A percentile compares a stretch with the other conserved stretches of the same genome.
These are phyloP conservation scores for Suhomyces ambrosiae DNA, from an alignment of 1,139 yeast genomes.

Conservation along the genomic window DNA sequence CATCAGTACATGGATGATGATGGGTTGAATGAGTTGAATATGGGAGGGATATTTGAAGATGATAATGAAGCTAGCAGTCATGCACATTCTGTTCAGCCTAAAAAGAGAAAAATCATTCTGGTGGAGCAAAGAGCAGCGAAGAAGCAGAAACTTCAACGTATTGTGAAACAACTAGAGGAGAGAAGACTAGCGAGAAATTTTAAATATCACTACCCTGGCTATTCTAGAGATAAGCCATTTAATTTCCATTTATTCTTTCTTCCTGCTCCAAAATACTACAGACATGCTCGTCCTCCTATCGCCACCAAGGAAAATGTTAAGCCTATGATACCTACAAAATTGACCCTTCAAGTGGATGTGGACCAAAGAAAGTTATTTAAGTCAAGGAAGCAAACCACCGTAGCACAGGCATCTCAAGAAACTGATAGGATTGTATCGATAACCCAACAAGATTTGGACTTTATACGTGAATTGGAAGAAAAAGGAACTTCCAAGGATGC, in stretches of 20 bases:
- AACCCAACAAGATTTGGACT: constrained; percentile 34
- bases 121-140: constrained; percentile 25
- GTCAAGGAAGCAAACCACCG: constrained; percentile 17
- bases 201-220: constrained; percentile 62
- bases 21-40: constrained; percentile 43
- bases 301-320: constrained; percentile 40
- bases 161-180: constrained; percentile 38
- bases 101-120: constrained; percentile 22
- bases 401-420: not conserved
- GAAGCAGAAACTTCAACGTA: constrained; percentile 28
- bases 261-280: constrained; percentile 58
- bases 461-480: constrained; percentile 30
- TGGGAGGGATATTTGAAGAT: constrained; percentile 41
- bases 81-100: no score
- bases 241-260: constrained; percentile 70
- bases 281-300: constrained; percentile 54
- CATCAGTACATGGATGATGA: constrained; percentile 42
- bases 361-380: constrained; percentile 51
- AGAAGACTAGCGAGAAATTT: constrained; percentile 39
- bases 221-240: constrained; percentile 55
- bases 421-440: constrained; percentile 24
- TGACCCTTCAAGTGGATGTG: constrained; percentile 49
- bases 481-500: constrained; percentile 23
- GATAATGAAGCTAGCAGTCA: constrained; percentile 17
- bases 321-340: constrained; percentile 63